A percentile compares a stretch with the other conserved stretches of the same genome.
Evolutionary conservation across 2,329 filamentous ascomycete genomes (phyloP).

Genomic region (Aspergillus sp.): DNA sequence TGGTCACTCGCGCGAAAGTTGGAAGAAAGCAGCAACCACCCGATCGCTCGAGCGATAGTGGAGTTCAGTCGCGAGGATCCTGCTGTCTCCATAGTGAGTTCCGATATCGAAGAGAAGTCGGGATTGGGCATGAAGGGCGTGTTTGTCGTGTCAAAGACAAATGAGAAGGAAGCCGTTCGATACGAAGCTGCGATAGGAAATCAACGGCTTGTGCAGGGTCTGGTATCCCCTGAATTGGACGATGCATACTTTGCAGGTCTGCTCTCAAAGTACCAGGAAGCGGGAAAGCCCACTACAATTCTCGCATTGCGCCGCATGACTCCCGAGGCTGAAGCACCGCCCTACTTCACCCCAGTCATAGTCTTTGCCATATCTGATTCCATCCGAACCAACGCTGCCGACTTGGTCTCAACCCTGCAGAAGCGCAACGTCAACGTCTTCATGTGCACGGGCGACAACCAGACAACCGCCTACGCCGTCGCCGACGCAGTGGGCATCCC

Average conservation of each 20-base stretch:
- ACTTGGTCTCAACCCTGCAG: slow-evolving; percentile 65
- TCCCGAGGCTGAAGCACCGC: slow-evolving; percentile 3
- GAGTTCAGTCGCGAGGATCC: slow-evolving; percentile 45
- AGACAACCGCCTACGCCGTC: slow-evolving; percentile 78
- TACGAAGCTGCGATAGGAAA: slow-evolving; percentile 58
- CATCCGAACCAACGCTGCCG: slow-evolving; percentile 68
- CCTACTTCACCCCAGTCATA: slow-evolving; percentile 52
- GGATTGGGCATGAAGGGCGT: slow-evolving; percentile 58
- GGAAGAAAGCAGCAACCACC: slow-evolving; percentile 61
- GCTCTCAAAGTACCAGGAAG: slow-evolving; percentile 39
- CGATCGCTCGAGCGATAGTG: slow-evolving; percentile 56
- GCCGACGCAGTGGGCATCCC: slow-evolving; percentile 74
- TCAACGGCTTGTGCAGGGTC: slow-evolving; percentile 48
- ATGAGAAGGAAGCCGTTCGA: slow-evolving; percentile 18
- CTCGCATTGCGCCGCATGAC: slow-evolving; percentile 38
- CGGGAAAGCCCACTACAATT: slow-evolving; percentile 46
- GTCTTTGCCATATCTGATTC: slow-evolving; percentile 78
- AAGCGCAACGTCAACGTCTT: slow-evolving; percentile 70
- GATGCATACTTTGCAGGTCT: slow-evolving; percentile 33
- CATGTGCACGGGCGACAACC: slow-evolving; percentile 92
- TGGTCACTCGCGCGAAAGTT: slow-evolving; percentile 50
- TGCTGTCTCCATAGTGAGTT: slow-evolving; percentile 25
- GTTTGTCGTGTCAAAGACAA: slow-evolving; percentile 39
- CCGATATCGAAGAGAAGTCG: slow-evolving; percentile 53
- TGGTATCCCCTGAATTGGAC: slow-evolving; percentile 30